Conservation (phyloP, 495 filamentous ascomycete genomes). For the Aspergillus saccharolyticus region DNA sequence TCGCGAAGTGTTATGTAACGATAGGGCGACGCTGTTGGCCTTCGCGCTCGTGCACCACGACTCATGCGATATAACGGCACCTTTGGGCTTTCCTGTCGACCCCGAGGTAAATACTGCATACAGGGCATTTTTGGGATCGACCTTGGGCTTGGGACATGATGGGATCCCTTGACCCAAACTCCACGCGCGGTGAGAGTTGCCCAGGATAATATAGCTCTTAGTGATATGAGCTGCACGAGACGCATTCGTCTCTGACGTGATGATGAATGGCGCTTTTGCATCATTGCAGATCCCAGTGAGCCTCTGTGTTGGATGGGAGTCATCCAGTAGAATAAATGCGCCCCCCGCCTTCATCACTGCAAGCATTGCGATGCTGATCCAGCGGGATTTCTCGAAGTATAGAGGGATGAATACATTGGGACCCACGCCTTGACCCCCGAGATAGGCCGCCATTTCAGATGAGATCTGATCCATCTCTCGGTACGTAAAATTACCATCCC, state of each 20-base stretch:
- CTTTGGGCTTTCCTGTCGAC: not conserved
- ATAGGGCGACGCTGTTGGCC: not conserved
- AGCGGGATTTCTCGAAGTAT: slow-evolving; percentile 40
- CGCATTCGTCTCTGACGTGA: not conserved
- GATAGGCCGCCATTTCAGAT: not conserved
- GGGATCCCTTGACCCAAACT: not conserved
- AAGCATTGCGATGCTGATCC: slow-evolving; percentile 33
- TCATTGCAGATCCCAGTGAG: slow-evolving; percentile 13
- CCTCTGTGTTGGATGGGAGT: slow-evolving; percentile 38
- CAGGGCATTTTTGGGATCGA: not conserved
- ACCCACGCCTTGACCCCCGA: slow-evolving; percentile 20
- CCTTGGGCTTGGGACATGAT: not conserved
- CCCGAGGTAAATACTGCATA: not conserved
- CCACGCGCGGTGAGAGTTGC: not conserved
- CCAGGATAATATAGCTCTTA: not conserved
- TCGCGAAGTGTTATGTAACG: not conserved
- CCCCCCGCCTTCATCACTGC: slow-evolving; percentile 45
- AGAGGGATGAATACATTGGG: slow-evolving; percentile 35
- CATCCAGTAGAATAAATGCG: slow-evolving; percentile 43
- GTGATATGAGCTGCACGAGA: not conserved
- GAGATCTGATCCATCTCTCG: not conserved
- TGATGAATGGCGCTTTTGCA: not conserved
- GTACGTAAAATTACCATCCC: not conserved
- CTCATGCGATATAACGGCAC: not conserved
- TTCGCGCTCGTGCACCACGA: not conserved